Evolutionary conservation across 805 yeast species (phyloP), one percentile per base, ranked within the genome.

Genomic region (Pichia heedii): DNA sequence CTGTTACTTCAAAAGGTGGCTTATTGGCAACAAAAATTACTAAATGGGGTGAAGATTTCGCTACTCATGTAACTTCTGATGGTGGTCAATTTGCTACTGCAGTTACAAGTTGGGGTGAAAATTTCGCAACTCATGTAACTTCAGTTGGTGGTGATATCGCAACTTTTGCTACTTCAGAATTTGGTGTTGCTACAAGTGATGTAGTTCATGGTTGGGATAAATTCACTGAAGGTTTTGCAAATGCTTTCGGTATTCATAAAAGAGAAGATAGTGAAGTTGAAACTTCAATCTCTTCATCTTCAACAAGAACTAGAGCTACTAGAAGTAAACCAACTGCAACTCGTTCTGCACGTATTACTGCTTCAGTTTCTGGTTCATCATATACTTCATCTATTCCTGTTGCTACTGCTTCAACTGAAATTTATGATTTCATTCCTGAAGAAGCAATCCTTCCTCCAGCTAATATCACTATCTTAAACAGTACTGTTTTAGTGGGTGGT

Each of bases 1-100:
- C n/a, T 22, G 20, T 46, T 24, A 34, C 36, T n/a, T 42, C 50
- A 4, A 43, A 43, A 12, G 45, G 37, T 27, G 43, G 36, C 34
- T 4, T 33, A 12, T 22, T 38, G 22, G 50, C 44, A n/a, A 41
- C 44, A 22, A 37, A 35, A 12, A 38, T 41, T 20, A 38, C 47
- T 2, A 37, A 37, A 22, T 30, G 21, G 13, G 47, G 42, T 29
- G 45, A 26, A 4, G 22, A 22, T 4, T 33, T 43, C 20, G 50
- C 50, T 3, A 45, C 48, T 4, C 19, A 36, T 13, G 39, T 42
- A 11, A 45, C 48, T n/a, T n/a, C 24, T 18, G 29, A 36, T 22
- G 48, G 38, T 33, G 42, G 15, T 15, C 9, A 26, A 26, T 15
- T 38, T 6, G 33, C 30, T 11, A 41, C 44, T n/a, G 13, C 16